Evolutionary conservation across 73 alveolate genomes (phyloP).

Genomic region (Paramecium bursaria): DNA sequence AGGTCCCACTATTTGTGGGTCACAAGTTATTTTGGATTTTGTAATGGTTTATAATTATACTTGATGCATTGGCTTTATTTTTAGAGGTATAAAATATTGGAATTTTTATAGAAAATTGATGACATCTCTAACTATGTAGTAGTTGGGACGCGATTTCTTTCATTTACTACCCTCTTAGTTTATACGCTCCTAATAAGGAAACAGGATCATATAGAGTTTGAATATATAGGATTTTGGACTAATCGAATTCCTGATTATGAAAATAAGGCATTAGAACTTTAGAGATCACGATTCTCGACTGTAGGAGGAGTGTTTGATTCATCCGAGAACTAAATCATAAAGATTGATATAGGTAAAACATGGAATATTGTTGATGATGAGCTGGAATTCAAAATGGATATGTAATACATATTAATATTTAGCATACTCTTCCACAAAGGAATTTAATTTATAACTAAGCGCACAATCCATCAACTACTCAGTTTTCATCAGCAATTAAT

Average conservation of each 20-base stretch:
- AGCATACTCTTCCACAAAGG: too few species aligned
- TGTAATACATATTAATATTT: too few species aligned
- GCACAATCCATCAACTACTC: background rate
- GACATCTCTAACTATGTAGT: background rate
- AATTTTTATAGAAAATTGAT: background rate
- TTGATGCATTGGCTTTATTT: background rate
- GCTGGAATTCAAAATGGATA: background rate
- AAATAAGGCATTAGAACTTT: background rate
- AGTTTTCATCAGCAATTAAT: background rate
- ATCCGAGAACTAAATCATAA: background rate
- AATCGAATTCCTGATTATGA: background rate
- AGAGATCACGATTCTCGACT: constrained; percentile 23
- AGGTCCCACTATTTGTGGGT: constrained; percentile 4
- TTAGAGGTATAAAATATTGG: background rate
- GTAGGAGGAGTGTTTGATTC: background rate
- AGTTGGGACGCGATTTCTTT: background rate
- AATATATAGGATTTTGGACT: background rate
- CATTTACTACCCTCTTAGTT: background rate
- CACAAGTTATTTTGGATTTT: constrained; percentile 25
- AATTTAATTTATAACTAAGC: too few species aligned
- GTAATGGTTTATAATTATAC: background rate
- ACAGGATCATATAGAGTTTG: constrained; percentile 41
- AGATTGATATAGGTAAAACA: constrained; percentile 1
- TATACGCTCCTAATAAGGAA: constrained; percentile 4
- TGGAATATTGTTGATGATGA: background rate